A percentile compares a stretch with the other conserved stretches of the same genome.
These are phyloP conservation scores for Serendipita vermifera DNA, from an alignment of 768 basidiomycete genomes.

Conservation along the genomic window DNA sequence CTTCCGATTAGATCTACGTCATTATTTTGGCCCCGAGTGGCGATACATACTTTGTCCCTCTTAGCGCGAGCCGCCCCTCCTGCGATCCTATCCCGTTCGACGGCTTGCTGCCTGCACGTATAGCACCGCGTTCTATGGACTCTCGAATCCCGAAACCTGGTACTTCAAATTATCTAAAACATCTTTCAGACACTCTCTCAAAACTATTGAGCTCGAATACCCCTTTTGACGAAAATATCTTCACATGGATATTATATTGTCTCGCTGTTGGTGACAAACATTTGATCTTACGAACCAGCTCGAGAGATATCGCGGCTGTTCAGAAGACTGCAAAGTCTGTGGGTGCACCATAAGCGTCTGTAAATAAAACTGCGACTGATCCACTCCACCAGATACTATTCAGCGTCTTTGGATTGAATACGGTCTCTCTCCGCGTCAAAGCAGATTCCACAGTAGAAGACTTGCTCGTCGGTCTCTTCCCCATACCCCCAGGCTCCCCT, in stretches of 20 bases:
- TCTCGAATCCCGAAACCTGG: not conserved
- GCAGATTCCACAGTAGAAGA: conserved; percentile 17
- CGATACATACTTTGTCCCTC: too few species aligned
- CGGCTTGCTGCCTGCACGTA: too few species aligned
- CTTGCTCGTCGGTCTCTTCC: conserved; percentile 30
- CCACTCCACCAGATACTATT: conserved; percentile 37
- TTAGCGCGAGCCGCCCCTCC: too few species aligned
- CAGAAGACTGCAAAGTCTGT: conserved; percentile 48
- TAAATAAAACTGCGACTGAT: not conserved
- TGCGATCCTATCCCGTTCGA: too few species aligned
- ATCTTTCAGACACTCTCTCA: not conserved
- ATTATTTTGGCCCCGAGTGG: too few species aligned
- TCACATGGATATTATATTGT: conserved; percentile 11
- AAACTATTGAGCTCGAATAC: not conserved
- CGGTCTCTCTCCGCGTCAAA: conserved; percentile 44
- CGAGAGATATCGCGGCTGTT: conserved; percentile 51
- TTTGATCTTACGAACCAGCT: conserved; percentile 48
- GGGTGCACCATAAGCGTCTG: conserved; percentile 20
- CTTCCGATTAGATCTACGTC: too few species aligned
- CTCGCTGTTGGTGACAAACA: conserved; percentile 50
- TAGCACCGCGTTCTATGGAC: too few species aligned
- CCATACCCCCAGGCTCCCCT: conserved; percentile 15
- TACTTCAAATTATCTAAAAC: not conserved
- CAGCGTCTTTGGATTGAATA: conserved; percentile 43
- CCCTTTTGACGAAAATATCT: not conserved